phyloP scores from a whole-genome alignment of 495 filamentous ascomycete species.

The Xylaria sp. region DNA sequence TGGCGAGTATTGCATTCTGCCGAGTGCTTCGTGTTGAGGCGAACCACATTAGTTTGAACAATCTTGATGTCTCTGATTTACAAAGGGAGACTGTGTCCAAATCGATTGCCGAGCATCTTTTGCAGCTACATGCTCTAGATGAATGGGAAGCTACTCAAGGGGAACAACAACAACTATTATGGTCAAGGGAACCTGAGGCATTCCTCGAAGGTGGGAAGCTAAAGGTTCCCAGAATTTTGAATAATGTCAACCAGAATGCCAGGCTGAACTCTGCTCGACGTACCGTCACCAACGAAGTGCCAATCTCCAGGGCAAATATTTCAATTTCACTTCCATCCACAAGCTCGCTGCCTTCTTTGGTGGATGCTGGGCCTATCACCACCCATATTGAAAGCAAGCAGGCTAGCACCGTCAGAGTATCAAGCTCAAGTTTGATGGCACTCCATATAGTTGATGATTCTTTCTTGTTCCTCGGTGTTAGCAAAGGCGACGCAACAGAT shows the following conservation, averaged over 20 bases:
- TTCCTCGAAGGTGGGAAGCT: conserved; percentile 28
- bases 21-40: conserved; percentile 31
- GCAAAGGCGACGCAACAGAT: conserved; percentile 4
- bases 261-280: conserved; percentile 14
- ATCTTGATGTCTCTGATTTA: conserved; percentile 40
- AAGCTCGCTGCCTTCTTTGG: no score
- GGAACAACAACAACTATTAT: conserved; percentile 29
- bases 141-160: conserved; percentile 30
- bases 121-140: conserved; percentile 17
- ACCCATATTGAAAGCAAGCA: no score
- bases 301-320: not conserved
- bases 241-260: not conserved
- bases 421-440: conserved; percentile 10
- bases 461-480: conserved; percentile 9
- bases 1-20: conserved; percentile 31
- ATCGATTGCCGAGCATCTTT: conserved; percentile 24
- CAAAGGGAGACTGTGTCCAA: conserved; percentile 17
- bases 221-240: conserved; percentile 5
- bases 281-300: not conserved
- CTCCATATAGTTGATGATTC: not conserved
- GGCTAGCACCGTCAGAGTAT: not conserved
- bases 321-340: no score
- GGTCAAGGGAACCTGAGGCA: conserved; percentile 45
- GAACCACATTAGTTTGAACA: conserved; percentile 35
- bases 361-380: no score